A percentile compares a stretch with the other conserved stretches of the same genome.
These are phyloP conservation scores for Salix viminalis DNA, from an alignment of 345 rosid genomes.

Conservation along the genomic window DNA sequence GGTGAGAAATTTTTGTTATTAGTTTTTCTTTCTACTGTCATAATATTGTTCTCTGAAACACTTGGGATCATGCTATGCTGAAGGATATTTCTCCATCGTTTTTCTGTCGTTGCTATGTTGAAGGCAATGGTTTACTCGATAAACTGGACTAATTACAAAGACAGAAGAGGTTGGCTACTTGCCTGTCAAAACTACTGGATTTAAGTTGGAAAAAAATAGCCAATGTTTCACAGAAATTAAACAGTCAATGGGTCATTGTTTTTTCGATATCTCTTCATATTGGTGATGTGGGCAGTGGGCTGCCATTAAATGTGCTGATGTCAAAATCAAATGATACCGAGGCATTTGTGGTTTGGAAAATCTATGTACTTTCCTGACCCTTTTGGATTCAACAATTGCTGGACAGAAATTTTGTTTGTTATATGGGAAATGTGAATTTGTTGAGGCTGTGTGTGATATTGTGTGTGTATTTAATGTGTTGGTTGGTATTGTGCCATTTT, in stretches of 20 bases:
- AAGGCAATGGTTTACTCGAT: neutral
- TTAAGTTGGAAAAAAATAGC: neutral
- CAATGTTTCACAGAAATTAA: neutral
- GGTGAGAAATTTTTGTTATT: slow-evolving; percentile 25
- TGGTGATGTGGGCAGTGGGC: neutral
- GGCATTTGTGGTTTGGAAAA: neutral
- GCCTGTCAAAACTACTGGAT: neutral
- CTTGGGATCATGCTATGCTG: neutral
- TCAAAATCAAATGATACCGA: neutral
- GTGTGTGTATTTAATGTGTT: neutral
- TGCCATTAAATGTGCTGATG: neutral
- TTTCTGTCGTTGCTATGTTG: neutral
- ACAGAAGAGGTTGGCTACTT: neutral
- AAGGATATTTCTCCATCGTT: neutral
- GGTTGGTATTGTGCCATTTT: neutral
- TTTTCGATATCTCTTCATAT: neutral
- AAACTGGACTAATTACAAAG: neutral
- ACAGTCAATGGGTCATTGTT: neutral
- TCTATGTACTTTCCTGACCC: neutral
- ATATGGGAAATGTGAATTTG: neutral
- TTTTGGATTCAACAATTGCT: neutral
- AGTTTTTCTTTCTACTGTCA: neutral
- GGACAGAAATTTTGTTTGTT: neutral
- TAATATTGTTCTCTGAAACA: neutral
- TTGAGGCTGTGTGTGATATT: neutral